These are phyloP conservation scores for Rubroshorea leprosula DNA, from an alignment of 345 rosid species.

Conservation along the genomic window DNA sequence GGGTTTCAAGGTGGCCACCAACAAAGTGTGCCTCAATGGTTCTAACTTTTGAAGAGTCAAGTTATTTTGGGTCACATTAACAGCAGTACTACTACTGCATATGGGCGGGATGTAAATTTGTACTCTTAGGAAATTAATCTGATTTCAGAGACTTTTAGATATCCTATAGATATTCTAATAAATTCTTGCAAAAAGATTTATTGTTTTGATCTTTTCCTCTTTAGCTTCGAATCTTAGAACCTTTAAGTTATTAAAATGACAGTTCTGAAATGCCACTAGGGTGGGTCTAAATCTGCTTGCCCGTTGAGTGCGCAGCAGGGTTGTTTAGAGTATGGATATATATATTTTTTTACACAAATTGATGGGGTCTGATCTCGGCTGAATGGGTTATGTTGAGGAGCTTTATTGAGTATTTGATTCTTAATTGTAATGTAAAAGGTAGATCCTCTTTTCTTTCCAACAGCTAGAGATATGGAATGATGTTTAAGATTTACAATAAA, in stretches of 20 bases:
- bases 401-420: slow-evolving; percentile 4
- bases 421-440: slow-evolving; percentile 3
- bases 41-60: slow-evolving; percentile 30
- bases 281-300: neutral
- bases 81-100: neutral
- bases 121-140: neutral
- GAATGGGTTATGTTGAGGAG: slow-evolving; percentile 1
- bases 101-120: slow-evolving; percentile 23
- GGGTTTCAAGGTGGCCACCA: slow-evolving; percentile 24
- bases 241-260: neutral
- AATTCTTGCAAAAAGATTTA: slow-evolving; percentile 2
- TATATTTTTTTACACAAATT: neutral
- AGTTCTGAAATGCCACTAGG: neutral
- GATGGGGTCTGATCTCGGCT: neutral
- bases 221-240: neutral
- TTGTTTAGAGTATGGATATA: neutral
- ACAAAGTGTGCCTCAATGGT: slow-evolving; percentile 23
- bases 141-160: neutral
- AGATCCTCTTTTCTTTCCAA: neutral
- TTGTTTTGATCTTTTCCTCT: slow-evolving; percentile 9
- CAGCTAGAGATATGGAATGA: neutral
- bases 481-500: no score
- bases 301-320: slow-evolving; percentile 3
- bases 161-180: neutral
- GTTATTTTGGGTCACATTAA: slow-evolving; percentile 37